A percentile compares a stretch with the other conserved stretches of the same genome.
phyloP scores from a whole-genome alignment of 768 basidiomycete species.

The Pisolithus sp. region DNA sequence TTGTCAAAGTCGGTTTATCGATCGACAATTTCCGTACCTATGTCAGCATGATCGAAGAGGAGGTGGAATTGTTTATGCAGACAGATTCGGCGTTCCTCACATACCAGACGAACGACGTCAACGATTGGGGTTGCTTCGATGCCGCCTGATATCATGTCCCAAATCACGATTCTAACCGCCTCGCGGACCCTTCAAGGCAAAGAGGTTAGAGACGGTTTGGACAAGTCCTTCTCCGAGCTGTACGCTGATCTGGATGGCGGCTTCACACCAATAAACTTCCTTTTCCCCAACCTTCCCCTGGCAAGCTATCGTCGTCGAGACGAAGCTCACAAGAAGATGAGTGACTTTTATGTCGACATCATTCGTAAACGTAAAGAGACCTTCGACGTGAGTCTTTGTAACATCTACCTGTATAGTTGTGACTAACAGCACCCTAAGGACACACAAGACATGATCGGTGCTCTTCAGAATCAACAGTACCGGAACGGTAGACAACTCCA shows the following conservation, averaged over 20 bases:
- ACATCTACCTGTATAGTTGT: background rate
- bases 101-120: constrained; percentile 59
- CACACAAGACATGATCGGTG: constrained; percentile 88
- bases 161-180: constrained; percentile 94
- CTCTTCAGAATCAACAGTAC: constrained; percentile 79
- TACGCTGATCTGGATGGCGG: constrained; percentile 92
- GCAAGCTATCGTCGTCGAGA: constrained; percentile 88
- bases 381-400: constrained; percentile 31
- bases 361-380: constrained; percentile 62
- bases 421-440: constrained; percentile 34
- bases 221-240: constrained; percentile 78
- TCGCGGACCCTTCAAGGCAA: constrained; percentile 89
- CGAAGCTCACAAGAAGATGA: constrained; percentile 87
- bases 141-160: constrained; percentile 64
- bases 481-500: constrained; percentile 68
- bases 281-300: constrained; percentile 90
- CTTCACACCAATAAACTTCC: constrained; percentile 92
- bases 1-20: constrained; percentile 93
- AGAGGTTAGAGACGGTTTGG: constrained; percentile 74
- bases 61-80: constrained; percentile 64
- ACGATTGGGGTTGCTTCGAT: constrained; percentile 77
- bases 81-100: constrained; percentile 56
- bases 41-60: constrained; percentile 70
- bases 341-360: constrained; percentile 86
- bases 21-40: constrained; percentile 88